phyloP scores from a whole-genome alignment of 2,329 filamentous ascomycete genomes.

The Epichloe sp. region DNA sequence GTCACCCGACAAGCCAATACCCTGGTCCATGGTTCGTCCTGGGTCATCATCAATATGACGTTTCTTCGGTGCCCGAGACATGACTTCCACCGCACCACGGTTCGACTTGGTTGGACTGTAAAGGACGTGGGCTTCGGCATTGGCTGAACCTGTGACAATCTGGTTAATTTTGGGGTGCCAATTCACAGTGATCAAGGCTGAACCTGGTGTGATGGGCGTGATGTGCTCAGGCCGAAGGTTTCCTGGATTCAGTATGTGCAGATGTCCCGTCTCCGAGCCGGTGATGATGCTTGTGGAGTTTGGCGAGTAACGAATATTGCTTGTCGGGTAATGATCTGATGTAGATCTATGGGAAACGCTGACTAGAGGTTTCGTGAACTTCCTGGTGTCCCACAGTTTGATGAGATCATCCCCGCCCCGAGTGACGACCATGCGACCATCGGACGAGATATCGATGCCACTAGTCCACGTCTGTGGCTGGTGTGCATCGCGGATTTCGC shows the following conservation, averaged over 20 bases:
- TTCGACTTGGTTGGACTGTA: constrained; percentile 77
- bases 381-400: constrained; percentile 93
- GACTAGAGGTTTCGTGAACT: constrained; percentile 83
- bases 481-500: constrained; percentile 77
- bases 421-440: constrained; percentile 82
- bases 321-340: constrained; percentile 69
- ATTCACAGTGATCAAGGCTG: constrained; percentile 67
- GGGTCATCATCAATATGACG: constrained; percentile 92
- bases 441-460: constrained; percentile 78
- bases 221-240: constrained; percentile 75
- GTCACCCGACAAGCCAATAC: constrained; percentile 71
- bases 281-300: constrained; percentile 76
- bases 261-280: constrained; percentile 70
- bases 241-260: constrained; percentile 88
- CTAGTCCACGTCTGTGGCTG: constrained; percentile 77
- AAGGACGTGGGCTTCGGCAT: constrained; percentile 77
- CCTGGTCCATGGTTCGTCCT: constrained; percentile 70
- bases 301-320: constrained; percentile 82
- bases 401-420: constrained; percentile 84
- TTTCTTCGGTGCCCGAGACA: constrained; percentile 88
- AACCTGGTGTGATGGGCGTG: constrained; percentile 77
- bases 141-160: constrained; percentile 86
- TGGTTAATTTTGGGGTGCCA: constrained; percentile 97
- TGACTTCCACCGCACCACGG: constrained; percentile 73
- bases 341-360: constrained; percentile 69